Evolutionary conservation across 108 stramenopile genomes (phyloP).

Genomic region (Cyclotella choctawhatcheeana): DNA sequence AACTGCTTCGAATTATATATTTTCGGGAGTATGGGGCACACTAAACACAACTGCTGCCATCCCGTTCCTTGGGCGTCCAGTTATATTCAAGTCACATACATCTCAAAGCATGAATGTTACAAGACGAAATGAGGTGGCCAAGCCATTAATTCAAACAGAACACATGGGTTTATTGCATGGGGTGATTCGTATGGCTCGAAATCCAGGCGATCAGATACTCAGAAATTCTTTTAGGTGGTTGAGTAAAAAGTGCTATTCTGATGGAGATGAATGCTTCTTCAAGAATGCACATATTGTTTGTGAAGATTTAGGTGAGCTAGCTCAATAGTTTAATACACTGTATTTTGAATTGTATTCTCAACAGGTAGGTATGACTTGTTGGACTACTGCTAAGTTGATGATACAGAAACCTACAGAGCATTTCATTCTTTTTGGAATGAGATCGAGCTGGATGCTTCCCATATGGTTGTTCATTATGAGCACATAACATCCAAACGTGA

Average conservation of each 20-base stretch:
- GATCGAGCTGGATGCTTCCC: neutral
- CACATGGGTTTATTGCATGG: constrained; percentile 6
- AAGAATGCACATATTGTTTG: neutral
- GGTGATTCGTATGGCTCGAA: constrained; percentile 16
- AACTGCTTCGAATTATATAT: constrained; percentile 1
- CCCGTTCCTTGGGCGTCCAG: neutral
- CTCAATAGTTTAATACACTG: neutral
- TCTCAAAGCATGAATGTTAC: neutral
- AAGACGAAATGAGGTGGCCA: neutral
- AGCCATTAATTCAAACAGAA: neutral
- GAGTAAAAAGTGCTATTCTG: neutral
- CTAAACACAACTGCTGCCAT: constrained; percentile 1
- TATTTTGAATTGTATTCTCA: neutral
- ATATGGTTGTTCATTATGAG: constrained; percentile 12
- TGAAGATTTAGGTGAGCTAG: neutral
- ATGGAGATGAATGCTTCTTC: neutral
- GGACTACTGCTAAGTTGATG: neutral
- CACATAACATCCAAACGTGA: neutral
- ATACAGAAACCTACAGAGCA: constrained; percentile 1
- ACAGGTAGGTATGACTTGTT: neutral
- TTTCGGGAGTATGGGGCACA: constrained; percentile 11
- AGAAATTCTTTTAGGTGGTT: constrained; percentile 11
- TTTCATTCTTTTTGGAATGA: constrained; percentile 18
- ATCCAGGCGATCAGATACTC: constrained; percentile 19
- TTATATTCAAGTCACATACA: constrained; percentile 6